Base-by-base conservation (phyloP, 2,329 filamentous ascomycete genomes). In the Botryotinia convoluta region DNA sequence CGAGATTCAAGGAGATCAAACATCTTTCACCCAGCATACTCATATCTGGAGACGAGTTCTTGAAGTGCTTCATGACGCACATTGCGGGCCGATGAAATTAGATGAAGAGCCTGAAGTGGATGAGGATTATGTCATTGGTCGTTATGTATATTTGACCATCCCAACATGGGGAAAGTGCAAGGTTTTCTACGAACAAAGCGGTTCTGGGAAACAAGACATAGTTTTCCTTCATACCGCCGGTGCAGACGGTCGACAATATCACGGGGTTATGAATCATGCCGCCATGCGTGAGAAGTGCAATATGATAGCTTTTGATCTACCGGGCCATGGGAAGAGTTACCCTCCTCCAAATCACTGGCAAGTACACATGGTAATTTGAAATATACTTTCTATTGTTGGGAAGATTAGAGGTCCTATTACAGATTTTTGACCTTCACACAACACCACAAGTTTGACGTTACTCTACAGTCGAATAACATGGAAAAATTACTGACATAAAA, bases 231-330 rank as follows among this genome's bases (percentile, higher is more conserved):
- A 85, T 74, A 85, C 84, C 0, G 84, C 84, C 22, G 85, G 85
- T 4, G 83, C 83, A 67, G 85, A 87, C 74, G 81, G 81, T 42
- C 78, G 85, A 42, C 85, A 87, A 76, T 87, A 86, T 70, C 85
- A 87, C 70, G 85, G 85, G 32, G 85, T 87, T 3, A 84, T 87
- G 84, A 87, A 86, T 72, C 82, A 86, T 72, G 73, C 79, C 42
- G 79, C 81, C 20, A 85, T 86, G 84, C 80, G 83, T 32, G 82
- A 85, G 78, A 84, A 81, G 71, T 86, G 84, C 72, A 84, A 81
- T 32, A 87, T 87, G 85, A 84, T 83, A 62, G 84, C 84, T 1
- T 85, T 87, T 64, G 85, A 87, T 76, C 80, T 87, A 16, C 86
- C 85, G 0, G 84, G 83, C 4, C 86, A 87, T 74, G 85, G 85